A percentile compares a stretch with the other conserved stretches of the same genome.
Conservation (phyloP, 345 rosid species). For the Durio zibethinus region DNA sequence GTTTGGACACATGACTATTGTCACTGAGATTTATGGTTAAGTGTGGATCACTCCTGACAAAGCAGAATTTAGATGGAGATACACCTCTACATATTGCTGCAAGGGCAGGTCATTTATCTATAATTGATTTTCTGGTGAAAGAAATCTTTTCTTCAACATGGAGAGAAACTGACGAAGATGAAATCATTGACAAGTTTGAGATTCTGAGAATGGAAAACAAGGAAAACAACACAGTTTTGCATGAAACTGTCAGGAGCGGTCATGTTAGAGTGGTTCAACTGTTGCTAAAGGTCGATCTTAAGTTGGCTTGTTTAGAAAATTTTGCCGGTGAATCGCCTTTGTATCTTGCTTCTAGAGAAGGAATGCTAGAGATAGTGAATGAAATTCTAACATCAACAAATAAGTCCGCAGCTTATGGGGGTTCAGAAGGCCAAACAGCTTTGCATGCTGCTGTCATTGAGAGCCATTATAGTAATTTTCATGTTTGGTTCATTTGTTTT, state of each 20-base stretch:
- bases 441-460: neutral
- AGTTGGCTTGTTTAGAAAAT: neutral
- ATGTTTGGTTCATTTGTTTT: neutral
- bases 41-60: slow-evolving; percentile 14
- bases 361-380: neutral
- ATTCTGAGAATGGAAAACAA: neutral
- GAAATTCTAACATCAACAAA: neutral
- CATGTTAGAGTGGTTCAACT: neutral
- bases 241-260: neutral
- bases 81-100: slow-evolving; percentile 28
- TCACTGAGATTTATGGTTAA: slow-evolving; percentile 8
- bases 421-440: neutral
- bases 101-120: slow-evolving; percentile 8
- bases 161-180: neutral
- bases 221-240: neutral
- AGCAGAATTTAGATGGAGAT: slow-evolving; percentile 21
- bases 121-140: slow-evolving; percentile 14
- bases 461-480: neutral
- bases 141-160: neutral
- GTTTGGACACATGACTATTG: slow-evolving; percentile 11
- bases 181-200: neutral
- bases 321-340: neutral
- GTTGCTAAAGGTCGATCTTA: neutral
- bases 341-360: neutral
- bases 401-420: neutral